Evolutionary conservation across 805 yeast genomes (phyloP).

Genomic region (Candida alai): DNA sequence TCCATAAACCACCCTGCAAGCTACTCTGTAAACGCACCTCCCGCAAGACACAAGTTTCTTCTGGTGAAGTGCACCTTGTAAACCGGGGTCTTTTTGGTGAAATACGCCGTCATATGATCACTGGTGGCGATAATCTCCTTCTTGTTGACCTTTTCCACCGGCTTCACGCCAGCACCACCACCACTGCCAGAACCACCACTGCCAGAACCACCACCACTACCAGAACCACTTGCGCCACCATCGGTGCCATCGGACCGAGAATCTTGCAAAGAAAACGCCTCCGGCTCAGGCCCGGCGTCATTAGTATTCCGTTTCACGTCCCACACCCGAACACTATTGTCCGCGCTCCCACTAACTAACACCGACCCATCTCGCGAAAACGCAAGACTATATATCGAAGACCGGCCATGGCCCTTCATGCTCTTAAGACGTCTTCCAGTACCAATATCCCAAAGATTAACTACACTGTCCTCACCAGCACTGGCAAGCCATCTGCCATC

Average conservation of each 20-base stretch:
- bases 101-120: constrained; percentile 90
- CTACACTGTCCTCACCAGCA: constrained; percentile 89
- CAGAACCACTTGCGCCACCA: constrained; percentile 13
- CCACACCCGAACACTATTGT: constrained; percentile 93
- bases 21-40: constrained; percentile 62
- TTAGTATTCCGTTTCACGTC: constrained; percentile 82
- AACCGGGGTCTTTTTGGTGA: constrained; percentile 91
- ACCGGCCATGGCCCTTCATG: constrained; percentile 93
- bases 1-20: too few species aligned
- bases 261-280: constrained; percentile 44
- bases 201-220: too few species aligned
- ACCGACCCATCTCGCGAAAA: constrained; percentile 88
- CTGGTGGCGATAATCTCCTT: constrained; percentile 75
- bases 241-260: constrained; percentile 17
- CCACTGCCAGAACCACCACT: too few species aligned
- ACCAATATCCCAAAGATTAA: constrained; percentile 92
- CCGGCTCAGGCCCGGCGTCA: constrained; percentile 77
- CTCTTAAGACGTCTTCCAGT: constrained; percentile 83
- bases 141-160: constrained; percentile 46
- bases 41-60: constrained; percentile 86
- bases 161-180: constrained; percentile 11
- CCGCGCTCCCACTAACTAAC: constrained; percentile 88
- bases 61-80: constrained; percentile 90
- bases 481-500: constrained; percentile 96
- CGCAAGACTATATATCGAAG: constrained; percentile 77